Evolutionary conservation across 768 basidiomycete species (phyloP), one percentile per base, ranked within the genome.

Genomic region (Boletus speciosus): DNA sequence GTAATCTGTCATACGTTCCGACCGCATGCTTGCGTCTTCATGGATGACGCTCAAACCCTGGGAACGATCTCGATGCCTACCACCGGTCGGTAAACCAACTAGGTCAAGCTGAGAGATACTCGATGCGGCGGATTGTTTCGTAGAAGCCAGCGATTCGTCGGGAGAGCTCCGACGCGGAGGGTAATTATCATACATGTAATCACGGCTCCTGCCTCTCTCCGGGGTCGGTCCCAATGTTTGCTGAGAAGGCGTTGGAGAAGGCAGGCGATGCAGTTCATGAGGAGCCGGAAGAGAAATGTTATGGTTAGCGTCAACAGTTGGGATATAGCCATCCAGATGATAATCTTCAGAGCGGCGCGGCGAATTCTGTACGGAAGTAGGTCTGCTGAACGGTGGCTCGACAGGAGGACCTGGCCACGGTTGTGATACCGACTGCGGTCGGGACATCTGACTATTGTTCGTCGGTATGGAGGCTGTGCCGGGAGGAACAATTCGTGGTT

Each of bases 311-410:
- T 71, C 75, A 36, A 55, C 76, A 43, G n/a, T 72, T 0, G 82
- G 81, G 50, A 83, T 80, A 52, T 70, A 82, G 5, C 71, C 73
- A n/a, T 82, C 81, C 0, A 78, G 79, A 7, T 73, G 79, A 9
- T 67, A 55, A 12, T 72, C 59, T 2, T 62, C 66, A n/a, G 58
- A 15, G 15, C 41, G 57, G 14, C 46, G 61, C 2, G 49, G 56
- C 0, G 61, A 68, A 31, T 68, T 61, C 32, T 51, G 70, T 12
- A 55, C n/a, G 14, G 66, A 63, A 10, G 45, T 6, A 3, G 68
- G 61, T 37, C 60, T 60, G 38, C 40, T 48, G 35, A 36, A 61
- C 8, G 49, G 29, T 7, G 61, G 58, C 2, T 53, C 56, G 8
- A 16, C 6, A 19, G 61, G 49, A 46, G 52, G 58, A 9, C 51